Percentiles rank a stretch among this genome's conserved stretches.
Evolutionary conservation across 306 rosid genomes (phyloP).

Genomic region (Mimosa bimucronata): DNA sequence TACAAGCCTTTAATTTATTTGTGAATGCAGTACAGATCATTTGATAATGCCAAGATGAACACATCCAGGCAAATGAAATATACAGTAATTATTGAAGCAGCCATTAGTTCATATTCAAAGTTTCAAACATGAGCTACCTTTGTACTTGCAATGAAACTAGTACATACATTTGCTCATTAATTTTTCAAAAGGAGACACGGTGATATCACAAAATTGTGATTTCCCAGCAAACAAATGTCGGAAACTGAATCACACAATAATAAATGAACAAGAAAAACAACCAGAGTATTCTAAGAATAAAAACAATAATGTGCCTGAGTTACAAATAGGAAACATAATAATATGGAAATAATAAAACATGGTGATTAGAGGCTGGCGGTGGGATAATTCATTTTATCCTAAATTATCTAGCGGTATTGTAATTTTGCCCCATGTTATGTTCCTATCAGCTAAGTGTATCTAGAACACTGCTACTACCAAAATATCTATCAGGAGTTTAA

Average conservation of each 20-base stretch:
- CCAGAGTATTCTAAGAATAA: not conserved
- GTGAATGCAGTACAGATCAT: not conserved
- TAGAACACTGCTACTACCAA: slow-evolving; percentile 8
- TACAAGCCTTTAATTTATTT: not conserved
- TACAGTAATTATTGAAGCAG: not conserved
- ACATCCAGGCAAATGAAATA: not conserved
- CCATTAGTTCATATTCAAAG: not conserved
- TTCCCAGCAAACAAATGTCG: not conserved
- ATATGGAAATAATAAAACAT: slow-evolving; percentile 7
- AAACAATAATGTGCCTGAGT: slow-evolving; percentile 20
- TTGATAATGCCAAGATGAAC: not conserved
- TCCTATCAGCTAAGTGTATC: slow-evolving; percentile 3
- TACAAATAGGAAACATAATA: not conserved
- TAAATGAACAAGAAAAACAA: too few relatives aligned
- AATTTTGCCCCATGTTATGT: not conserved
- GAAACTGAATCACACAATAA: not conserved
- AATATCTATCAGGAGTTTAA: not conserved
- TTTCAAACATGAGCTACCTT: not conserved
- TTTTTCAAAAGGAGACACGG: not conserved
- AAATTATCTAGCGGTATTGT: not conserved
- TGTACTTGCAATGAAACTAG: not conserved
- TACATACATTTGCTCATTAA: not conserved
- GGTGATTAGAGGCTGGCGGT: slow-evolving; percentile 2
- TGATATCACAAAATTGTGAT: not conserved
- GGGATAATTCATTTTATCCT: slow-evolving; percentile 11